phyloP scores from a whole-genome alignment of 805 yeast species.

The Monosporozyma aerobia region DNA sequence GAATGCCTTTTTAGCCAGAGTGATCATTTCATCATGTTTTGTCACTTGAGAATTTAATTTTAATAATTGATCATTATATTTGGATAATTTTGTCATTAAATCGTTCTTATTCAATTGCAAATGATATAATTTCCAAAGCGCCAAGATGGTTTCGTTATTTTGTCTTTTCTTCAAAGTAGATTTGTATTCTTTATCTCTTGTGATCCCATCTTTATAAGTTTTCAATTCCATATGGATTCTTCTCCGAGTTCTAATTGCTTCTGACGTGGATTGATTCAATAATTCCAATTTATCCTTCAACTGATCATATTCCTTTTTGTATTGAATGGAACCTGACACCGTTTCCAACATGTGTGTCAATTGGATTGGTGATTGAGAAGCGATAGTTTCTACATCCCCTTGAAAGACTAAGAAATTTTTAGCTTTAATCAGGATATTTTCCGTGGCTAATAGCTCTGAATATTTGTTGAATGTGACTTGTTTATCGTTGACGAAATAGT shows the following conservation, averaged over 20 bases:
- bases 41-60: conserved; percentile 23
- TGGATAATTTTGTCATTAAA: conserved; percentile 18
- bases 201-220: conserved; percentile 67
- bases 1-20: conserved; percentile 32
- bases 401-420: conserved; percentile 89
- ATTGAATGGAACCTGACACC: conserved; percentile 73
- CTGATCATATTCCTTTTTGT: conserved; percentile 53
- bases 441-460: conserved; percentile 52
- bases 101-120: conserved; percentile 34
- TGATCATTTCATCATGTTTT: conserved; percentile 29
- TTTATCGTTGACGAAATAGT: conserved; percentile 55
- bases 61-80: conserved; percentile 22
- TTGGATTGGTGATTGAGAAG: conserved; percentile 74
- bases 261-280: conserved; percentile 54
- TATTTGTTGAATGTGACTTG: conserved; percentile 59
- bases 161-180: conserved; percentile 41
- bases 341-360: conserved; percentile 68
- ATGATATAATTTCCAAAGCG: conserved; percentile 59
- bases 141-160: conserved; percentile 38
- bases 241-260: conserved; percentile 59
- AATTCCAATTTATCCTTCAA: conserved; percentile 55
- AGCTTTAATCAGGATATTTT: conserved; percentile 80
- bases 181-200: conserved; percentile 62
- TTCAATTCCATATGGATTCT: conserved; percentile 63
- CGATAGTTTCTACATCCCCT: conserved; percentile 92